These are phyloP conservation scores for Echium plantagineum DNA, from an alignment of 257 asterid genomes.

Conservation along the genomic window DNA sequence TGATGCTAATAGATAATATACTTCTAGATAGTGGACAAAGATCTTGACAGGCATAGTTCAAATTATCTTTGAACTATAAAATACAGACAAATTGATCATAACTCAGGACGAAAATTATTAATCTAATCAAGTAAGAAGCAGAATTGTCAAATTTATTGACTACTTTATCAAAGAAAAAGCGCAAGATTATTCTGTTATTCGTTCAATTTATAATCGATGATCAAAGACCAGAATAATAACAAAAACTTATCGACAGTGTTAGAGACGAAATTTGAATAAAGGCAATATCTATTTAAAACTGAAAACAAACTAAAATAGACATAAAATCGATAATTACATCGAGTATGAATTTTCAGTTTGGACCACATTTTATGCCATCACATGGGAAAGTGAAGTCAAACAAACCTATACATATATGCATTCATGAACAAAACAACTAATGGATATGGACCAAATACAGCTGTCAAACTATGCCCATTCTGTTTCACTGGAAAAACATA, in stretches of 20 bases:
- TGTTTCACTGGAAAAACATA: neutral
- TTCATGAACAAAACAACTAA: conserved; percentile 6
- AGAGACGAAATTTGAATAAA: too few species aligned
- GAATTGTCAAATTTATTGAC: neutral
- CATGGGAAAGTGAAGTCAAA: neutral
- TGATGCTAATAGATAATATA: neutral
- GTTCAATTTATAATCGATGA: too few species aligned
- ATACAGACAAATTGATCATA: neutral
- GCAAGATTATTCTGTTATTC: neutral
- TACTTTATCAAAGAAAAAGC: neutral
- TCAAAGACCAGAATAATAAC: too few species aligned
- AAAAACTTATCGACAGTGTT: too few species aligned
- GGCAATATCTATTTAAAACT: too few species aligned
- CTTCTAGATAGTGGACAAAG: neutral
- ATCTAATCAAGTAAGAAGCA: neutral
- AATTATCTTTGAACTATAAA: neutral
- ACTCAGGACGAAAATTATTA: neutral
- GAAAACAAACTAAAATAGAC: neutral
- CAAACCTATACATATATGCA: conserved; percentile 19
- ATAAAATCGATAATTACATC: neutral
- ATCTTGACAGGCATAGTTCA: neutral
- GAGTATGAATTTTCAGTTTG: neutral
- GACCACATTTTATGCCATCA: neutral
- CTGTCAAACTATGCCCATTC: conserved; percentile 13
- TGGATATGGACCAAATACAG: neutral